Evolutionary conservation across 352 stramenopile genomes (phyloP).

Genomic region (Pythium volutum): DNA sequence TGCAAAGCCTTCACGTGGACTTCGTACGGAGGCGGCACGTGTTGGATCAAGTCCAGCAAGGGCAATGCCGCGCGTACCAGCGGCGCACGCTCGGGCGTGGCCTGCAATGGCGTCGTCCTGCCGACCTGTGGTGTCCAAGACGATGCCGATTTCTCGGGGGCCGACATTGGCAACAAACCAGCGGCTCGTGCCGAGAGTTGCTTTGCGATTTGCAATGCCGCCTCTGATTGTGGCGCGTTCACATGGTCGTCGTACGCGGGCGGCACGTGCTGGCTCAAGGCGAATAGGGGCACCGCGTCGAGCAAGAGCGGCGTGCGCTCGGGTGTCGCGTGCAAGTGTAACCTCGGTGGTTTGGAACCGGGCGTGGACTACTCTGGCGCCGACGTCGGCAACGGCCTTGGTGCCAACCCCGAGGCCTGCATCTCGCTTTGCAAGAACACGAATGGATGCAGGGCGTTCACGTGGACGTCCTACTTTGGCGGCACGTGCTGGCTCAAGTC

Average conservation of each 20-base stretch:
- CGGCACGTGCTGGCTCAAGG: constrained; percentile 31
- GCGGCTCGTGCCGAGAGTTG: background rate
- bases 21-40: constrained; percentile 28
- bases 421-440: constrained; percentile 1
- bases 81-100: constrained; percentile 7
- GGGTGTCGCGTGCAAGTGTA: constrained; percentile 15
- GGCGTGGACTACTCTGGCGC: constrained; percentile 18
- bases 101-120: background rate
- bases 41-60: constrained; percentile 19
- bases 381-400: constrained; percentile 12
- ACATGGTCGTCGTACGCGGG: constrained; percentile 28
- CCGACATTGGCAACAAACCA: constrained; percentile 5
- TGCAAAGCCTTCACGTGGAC: constrained; percentile 30
- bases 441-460: constrained; percentile 19
- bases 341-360: constrained; percentile 8
- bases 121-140: constrained; percentile 3
- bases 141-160: constrained; percentile 3
- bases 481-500: constrained; percentile 29
- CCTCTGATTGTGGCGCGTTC: constrained; percentile 19
- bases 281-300: background rate
- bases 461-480: constrained; percentile 27
- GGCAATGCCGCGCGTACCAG: background rate
- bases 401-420: constrained; percentile 11
- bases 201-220: constrained; percentile 5
- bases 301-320: constrained; percentile 5